phyloP scores from a whole-genome alignment of 2,329 filamentous ascomycete genomes.

The Ophioceras dolichostomum region DNA sequence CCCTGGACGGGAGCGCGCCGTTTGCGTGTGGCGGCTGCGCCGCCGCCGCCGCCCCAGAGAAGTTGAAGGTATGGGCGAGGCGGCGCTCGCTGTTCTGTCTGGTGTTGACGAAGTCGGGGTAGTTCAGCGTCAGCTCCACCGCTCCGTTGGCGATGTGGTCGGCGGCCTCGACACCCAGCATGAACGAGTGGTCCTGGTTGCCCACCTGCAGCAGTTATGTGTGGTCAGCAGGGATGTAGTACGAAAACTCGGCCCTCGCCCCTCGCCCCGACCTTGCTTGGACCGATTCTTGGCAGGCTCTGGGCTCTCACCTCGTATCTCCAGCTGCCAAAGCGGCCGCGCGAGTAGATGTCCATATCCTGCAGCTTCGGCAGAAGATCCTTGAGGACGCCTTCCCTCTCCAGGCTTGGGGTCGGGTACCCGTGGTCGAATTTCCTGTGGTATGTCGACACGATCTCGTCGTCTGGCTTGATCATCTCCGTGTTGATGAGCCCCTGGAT shows the following conservation, averaged over 20 bases:
- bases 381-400: conserved; percentile 90
- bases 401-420: conserved; percentile 88
- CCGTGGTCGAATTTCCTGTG: conserved; percentile 97
- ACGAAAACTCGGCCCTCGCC: neutral
- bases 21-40: too few species aligned
- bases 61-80: conserved; percentile 35
- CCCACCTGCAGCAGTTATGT: conserved; percentile 32
- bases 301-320: conserved; percentile 79
- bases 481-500: conserved; percentile 98
- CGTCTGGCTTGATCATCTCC: conserved; percentile 79
- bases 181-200: conserved; percentile 97
- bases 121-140: conserved; percentile 87
- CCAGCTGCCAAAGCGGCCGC: conserved; percentile 96
- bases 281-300: too few species aligned
- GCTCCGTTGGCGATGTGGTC: conserved; percentile 84
- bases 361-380: conserved; percentile 88
- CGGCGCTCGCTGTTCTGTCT: conserved; percentile 57
- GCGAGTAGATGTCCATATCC: conserved; percentile 83
- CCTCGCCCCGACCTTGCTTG: neutral
- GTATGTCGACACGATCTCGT: conserved; percentile 97
- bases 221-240: neutral
- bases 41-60: too few species aligned
- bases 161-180: conserved; percentile 88
- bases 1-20: conserved; percentile 24
- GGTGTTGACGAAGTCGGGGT: conserved; percentile 88